Conservation (phyloP, 306 rosid genomes). For the Pterocarpus macrocarpus region DNA sequence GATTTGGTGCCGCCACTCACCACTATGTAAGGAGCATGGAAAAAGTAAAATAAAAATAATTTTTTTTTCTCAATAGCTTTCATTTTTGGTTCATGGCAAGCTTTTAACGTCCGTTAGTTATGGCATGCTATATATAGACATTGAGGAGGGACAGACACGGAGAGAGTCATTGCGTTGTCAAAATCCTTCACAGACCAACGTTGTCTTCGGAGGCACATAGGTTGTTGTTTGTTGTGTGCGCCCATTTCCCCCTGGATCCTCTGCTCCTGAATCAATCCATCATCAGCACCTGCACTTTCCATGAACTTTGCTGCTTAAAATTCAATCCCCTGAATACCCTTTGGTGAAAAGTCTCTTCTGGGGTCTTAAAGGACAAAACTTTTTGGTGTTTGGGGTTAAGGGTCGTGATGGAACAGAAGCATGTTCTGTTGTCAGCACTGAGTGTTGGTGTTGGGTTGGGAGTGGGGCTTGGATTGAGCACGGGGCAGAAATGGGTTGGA, state of each 20-base stretch:
- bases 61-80: constrained; percentile 8
- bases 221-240: constrained; percentile 22
- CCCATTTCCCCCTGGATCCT: constrained; percentile 49
- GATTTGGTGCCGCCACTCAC: constrained; percentile 36
- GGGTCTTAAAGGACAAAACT: constrained; percentile 41
- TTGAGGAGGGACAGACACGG: constrained; percentile 37
- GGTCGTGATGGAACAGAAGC: constrained; percentile 86
- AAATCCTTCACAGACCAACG: constrained; percentile 52
- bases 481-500: constrained; percentile 88
- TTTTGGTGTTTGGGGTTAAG: constrained; percentile 6
- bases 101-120: constrained; percentile 64
- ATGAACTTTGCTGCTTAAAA: constrained; percentile 5
- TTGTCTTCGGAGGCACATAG: constrained; percentile 45
- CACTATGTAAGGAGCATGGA: constrained; percentile 13
- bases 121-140: constrained; percentile 69
- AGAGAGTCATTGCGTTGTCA: constrained; percentile 58
- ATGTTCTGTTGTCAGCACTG: constrained; percentile 89
- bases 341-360: constrained; percentile 39
- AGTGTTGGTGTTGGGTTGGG: constrained; percentile 97
- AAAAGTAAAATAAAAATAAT: constrained; percentile 2
- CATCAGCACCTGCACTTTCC: neutral
- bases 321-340: constrained; percentile 37
- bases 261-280: neutral
- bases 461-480: constrained; percentile 85
- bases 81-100: constrained; percentile 45